A percentile compares a stretch with the other conserved stretches of the same genome.
These are phyloP conservation scores for Lolium perenne DNA, from an alignment of 176 grass and related monocot genomes.

Conservation along the genomic window DNA sequence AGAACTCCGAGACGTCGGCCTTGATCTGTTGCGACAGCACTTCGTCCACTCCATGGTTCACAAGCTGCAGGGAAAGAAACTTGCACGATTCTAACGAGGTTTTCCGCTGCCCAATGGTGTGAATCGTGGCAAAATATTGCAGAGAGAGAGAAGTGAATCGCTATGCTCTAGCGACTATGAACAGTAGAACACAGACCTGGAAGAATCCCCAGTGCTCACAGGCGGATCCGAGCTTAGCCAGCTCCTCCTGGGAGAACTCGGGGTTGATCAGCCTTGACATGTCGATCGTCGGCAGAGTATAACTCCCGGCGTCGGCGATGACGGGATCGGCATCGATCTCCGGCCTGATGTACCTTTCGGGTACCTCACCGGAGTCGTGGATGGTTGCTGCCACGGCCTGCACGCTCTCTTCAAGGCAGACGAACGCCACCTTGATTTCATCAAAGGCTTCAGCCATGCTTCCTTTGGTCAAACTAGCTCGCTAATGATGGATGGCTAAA, in stretches of 20 bases:
- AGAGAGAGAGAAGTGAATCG: neutral
- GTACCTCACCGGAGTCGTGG: conserved; percentile 12
- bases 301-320: neutral
- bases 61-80: conserved; percentile 15
- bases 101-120: neutral
- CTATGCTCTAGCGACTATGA: neutral
- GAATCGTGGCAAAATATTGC: neutral
- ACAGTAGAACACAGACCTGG: conserved; percentile 36
- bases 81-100: too few species aligned
- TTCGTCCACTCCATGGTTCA: conserved; percentile 50
- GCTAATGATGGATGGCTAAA: conserved; percentile 7
- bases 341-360: conserved; percentile 44
- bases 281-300: conserved; percentile 42
- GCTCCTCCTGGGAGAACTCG: conserved; percentile 45
- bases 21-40: conserved; percentile 26
- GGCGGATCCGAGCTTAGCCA: conserved; percentile 52
- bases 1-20: conserved; percentile 51
- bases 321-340: conserved; percentile 30
- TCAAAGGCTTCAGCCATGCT: conserved; percentile 38
- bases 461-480: conserved; percentile 12
- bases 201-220: conserved; percentile 67
- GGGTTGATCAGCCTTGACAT: conserved; percentile 46
- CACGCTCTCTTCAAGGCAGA: conserved; percentile 47
- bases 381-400: conserved; percentile 48
- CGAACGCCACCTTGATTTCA: conserved; percentile 43